These are phyloP conservation scores for Clonostachys rosea DNA, from an alignment of 2,329 filamentous ascomycete species.

Conservation along the genomic window DNA sequence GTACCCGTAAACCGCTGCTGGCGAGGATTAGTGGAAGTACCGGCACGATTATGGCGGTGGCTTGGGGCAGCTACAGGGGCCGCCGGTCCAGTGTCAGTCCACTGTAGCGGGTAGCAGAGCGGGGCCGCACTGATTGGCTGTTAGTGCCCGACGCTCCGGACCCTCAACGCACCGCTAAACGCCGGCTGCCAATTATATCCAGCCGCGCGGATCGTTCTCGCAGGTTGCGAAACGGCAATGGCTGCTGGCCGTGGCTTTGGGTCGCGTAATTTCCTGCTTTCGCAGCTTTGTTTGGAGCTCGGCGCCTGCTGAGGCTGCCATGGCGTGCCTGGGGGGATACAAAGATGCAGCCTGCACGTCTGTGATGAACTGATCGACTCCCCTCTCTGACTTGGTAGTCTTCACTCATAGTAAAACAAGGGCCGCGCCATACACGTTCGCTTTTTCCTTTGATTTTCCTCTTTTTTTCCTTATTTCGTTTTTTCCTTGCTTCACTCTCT, in stretches of 20 bases:
- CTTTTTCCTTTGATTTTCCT: not conserved
- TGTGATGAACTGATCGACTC: not conserved
- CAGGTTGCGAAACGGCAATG: not conserved
- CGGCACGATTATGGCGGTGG: no score
- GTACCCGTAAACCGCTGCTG: no score
- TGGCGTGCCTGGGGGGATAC: not conserved
- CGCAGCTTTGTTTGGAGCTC: constrained; percentile 1
- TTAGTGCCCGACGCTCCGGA: constrained; percentile 7
- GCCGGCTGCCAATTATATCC: constrained; percentile 1
- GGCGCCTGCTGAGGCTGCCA: not conserved
- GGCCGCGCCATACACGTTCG: not conserved
- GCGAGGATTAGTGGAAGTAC: no score
- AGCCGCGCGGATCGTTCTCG: not conserved
- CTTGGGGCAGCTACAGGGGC: no score
- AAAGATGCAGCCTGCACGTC: not conserved
- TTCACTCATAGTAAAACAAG: not conserved
- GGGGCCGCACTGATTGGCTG: constrained; percentile 15
- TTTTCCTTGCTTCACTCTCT: constrained; percentile 2
- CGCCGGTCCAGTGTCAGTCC: no score
- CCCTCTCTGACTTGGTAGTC: not conserved
- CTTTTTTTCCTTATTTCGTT: constrained; percentile 3
- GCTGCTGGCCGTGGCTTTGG: not conserved
- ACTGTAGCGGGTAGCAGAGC: not conserved
- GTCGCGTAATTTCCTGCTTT: constrained; percentile 4
- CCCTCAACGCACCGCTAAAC: not conserved